Conservation (phyloP, 1,139 yeast genomes). For the Hansenula anomala region DNA sequence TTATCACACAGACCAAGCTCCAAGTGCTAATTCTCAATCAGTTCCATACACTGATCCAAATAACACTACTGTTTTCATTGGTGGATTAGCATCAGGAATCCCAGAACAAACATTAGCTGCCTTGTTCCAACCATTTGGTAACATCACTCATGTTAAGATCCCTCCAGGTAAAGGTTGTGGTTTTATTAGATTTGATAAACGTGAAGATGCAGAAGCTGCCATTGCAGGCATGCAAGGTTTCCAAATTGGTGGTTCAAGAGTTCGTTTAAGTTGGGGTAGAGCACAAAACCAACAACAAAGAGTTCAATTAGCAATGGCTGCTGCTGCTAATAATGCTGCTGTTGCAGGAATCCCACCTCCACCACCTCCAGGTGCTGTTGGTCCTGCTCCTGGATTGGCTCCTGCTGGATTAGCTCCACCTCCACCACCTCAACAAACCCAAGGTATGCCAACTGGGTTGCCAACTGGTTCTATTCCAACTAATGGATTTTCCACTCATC, state of each 20-base stretch:
- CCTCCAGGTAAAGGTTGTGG: slow-evolving; percentile 74
- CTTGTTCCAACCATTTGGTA: slow-evolving; percentile 62
- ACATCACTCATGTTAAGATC: slow-evolving; percentile 59
- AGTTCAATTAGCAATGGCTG: slow-evolving; percentile 13
- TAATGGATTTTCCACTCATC: slow-evolving; percentile 1
- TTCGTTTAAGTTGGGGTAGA: slow-evolving; percentile 72
- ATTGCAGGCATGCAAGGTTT: slow-evolving; percentile 72
- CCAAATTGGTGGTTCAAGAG: slow-evolving; percentile 62
- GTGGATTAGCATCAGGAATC: slow-evolving; percentile 58
- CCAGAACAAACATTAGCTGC: slow-evolving; percentile 55
- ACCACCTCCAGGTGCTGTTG: slow-evolving; percentile 1
- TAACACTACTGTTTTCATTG: slow-evolving; percentile 72
- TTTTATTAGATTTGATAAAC: slow-evolving; percentile 56
- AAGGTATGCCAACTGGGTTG: slow-evolving; percentile 1
- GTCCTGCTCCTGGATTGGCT: not conserved
- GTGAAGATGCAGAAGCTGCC: slow-evolving; percentile 70
- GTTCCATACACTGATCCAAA: slow-evolving; percentile 48
- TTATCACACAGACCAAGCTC: slow-evolving; percentile 10
- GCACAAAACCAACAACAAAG: slow-evolving; percentile 25
- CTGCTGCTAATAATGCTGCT: slow-evolving; percentile 10
- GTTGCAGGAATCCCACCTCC: slow-evolving; percentile 2
- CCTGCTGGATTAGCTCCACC: slow-evolving; percentile 2
- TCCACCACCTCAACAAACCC: not conserved
- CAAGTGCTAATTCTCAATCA: slow-evolving; percentile 10
- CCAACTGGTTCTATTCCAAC: slow-evolving; percentile 2